Base-by-base conservation (phyloP, 2,329 filamentous ascomycete genomes). In the Claviceps cyperi region DNA sequence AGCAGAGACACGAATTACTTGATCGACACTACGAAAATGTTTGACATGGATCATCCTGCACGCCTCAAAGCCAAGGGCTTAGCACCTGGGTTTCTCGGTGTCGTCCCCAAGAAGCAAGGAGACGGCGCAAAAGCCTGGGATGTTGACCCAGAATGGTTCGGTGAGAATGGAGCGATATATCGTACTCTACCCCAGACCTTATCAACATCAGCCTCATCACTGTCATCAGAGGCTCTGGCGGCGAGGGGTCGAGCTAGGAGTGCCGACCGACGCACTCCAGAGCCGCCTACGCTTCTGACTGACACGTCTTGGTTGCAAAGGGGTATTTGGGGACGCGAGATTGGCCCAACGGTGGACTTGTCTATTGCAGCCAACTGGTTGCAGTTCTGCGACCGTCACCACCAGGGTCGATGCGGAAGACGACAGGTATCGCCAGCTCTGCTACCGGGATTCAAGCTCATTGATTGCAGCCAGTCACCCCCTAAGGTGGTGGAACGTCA, bases 1-100 rank as follows among this genome's bases (percentile, higher is more conserved):
- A 63, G 56, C 32, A 57, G 64, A 17, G 64, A 66, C 50, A 63
- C 60, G 14, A 66, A 59, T 49, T 65, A 66, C 48, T 54, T 66
- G 47, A 58, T 66, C 22, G 62, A 66, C 50, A 54, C 57, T 4
- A 50, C 57, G 28, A 58, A 56, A 46, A 58, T 66, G 58, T 62
- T 59, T 46, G 62, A 64, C 4, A 58, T 62, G 49, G 57, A 58
- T 9, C 64, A 66, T 47, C 49, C 61, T 1, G 56, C 61, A 32
- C 60, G 57, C 41, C 56, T 53, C 24, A 62, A 60, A 52, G 56
- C 46, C 28, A 61, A 54, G 43, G 64, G 63, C 6, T 53, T 57
- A 39, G 60, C 60, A 13, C 62, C 60, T 15, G 61, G 57, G 2
- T 66, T 61, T 21, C 52, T 66, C 22, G 62, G 58, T 5, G 64